Conservation (phyloP, 192 early-diverging fungal species). For the Coemansia biformis region DNA sequence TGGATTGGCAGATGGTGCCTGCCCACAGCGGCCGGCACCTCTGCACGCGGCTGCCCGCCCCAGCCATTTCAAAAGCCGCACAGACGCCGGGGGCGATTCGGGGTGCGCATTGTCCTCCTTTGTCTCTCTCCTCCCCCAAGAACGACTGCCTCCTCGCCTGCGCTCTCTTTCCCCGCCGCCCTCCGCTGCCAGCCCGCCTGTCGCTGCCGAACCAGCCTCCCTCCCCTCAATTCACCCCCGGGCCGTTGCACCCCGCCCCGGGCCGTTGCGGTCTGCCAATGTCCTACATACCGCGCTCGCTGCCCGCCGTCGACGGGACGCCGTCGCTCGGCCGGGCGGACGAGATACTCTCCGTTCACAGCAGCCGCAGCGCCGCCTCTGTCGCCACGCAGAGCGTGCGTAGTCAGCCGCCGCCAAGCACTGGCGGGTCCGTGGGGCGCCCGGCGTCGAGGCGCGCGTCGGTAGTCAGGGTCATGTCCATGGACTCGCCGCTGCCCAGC, state of each 20-base stretch:
- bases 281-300: constrained; percentile 33
- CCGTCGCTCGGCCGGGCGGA: constrained; percentile 26
- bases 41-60: too few species aligned
- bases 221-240: too few species aligned
- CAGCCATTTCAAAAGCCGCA: too few species aligned
- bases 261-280: too few species aligned
- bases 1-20: too few species aligned
- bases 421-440: constrained; percentile 3
- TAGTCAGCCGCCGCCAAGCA: neutral
- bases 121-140: neutral
- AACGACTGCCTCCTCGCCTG: too few species aligned
- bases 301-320: constrained; percentile 2
- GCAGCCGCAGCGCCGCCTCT: constrained; percentile 19
- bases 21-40: too few species aligned
- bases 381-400: neutral
- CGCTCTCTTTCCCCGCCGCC: too few species aligned
- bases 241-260: too few species aligned
- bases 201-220: too few species aligned
- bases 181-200: too few species aligned
- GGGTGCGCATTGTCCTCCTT: neutral
- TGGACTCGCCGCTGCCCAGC: constrained; percentile 18
- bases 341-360: constrained; percentile 18
- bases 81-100: too few species aligned
- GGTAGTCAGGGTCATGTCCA: constrained; percentile 20
- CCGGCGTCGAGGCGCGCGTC: constrained; percentile 33